Conservation (phyloP, 2,329 filamentous ascomycete species). For the Neocucurbitaria cava region DNA sequence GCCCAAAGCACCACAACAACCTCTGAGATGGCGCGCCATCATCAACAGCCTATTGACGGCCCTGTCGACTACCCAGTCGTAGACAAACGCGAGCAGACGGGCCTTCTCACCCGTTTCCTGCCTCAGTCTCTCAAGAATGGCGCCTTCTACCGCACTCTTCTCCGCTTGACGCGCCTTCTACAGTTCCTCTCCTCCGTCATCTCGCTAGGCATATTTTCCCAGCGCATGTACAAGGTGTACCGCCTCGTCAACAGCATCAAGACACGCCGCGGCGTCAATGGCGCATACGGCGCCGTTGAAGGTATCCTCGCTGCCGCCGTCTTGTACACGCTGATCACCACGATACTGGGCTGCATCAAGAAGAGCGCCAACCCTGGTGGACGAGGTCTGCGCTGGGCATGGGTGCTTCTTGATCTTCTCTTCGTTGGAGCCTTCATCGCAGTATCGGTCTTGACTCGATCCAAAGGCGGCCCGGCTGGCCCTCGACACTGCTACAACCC, state of each 20-base stretch:
- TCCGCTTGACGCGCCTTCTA: conserved; percentile 50
- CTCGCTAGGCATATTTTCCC: conserved; percentile 55
- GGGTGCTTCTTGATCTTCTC: conserved; percentile 49
- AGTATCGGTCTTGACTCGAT: conserved; percentile 51
- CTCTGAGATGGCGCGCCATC: conserved; percentile 11
- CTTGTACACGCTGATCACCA: conserved; percentile 51
- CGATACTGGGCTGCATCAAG: conserved; percentile 44
- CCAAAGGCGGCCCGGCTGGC: conserved; percentile 44
- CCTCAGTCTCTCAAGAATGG: conserved; percentile 30
- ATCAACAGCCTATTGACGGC: conserved; percentile 15
- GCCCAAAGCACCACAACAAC: background rate
- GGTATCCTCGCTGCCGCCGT: conserved; percentile 56
- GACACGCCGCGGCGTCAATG: conserved; percentile 31
- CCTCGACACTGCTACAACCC: conserved; percentile 41
- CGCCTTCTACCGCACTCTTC: conserved; percentile 35
- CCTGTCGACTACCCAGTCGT: conserved; percentile 21
- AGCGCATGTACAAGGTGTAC: conserved; percentile 51
- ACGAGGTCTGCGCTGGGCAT: conserved; percentile 48
- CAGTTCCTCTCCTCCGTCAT: conserved; percentile 54
- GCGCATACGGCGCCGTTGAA: conserved; percentile 52
- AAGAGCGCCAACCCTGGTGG: conserved; percentile 38
- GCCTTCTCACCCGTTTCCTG: conserved; percentile 40
- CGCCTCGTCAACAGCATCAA: conserved; percentile 46
- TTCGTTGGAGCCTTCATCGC: conserved; percentile 54
- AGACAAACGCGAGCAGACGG: conserved; percentile 30